A percentile compares a stretch with the other conserved stretches of the same genome.
These are phyloP conservation scores for Mesotaenium endlicherianum DNA, from an alignment of 139 green algal species.

Conservation along the genomic window DNA sequence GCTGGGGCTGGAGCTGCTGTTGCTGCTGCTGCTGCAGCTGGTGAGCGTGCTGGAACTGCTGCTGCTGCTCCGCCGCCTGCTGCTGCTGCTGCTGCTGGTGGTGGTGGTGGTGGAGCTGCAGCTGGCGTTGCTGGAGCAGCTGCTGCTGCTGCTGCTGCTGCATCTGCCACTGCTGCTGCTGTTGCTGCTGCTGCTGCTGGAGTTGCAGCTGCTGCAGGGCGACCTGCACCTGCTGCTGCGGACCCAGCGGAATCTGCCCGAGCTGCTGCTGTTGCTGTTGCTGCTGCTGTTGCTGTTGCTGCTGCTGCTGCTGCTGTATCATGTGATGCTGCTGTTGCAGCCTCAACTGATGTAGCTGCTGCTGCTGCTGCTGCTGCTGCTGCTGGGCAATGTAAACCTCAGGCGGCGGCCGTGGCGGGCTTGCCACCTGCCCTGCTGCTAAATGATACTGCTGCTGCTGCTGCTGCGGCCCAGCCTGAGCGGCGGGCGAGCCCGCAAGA, in stretches of 20 bases:
- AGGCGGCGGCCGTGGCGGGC: too few species aligned
- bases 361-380: constrained; percentile 7
- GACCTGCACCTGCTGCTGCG: neutral
- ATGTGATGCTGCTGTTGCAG: constrained; percentile 10
- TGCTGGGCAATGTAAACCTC: too few species aligned
- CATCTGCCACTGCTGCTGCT: neutral
- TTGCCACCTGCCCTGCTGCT: too few species aligned
- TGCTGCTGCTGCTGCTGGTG: neutral
- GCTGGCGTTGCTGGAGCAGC: neutral
- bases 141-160: constrained; percentile 26
- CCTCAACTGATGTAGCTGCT: constrained; percentile 10
- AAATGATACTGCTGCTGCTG: too few species aligned
- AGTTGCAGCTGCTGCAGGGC: neutral
- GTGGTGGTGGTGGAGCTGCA: constrained; percentile 1
- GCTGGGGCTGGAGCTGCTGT: neutral
- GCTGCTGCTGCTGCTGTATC: neutral
- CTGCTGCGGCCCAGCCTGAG: too few species aligned
- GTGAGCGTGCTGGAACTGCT: neutral
- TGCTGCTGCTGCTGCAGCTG: too few species aligned
- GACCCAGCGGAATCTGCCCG: neutral
- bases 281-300: constrained; percentile 23
- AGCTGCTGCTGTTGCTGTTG: constrained; percentile 15
- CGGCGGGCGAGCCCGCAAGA: too few species aligned
- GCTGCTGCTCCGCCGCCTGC: too few species aligned
- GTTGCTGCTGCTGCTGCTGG: neutral